Conservation (phyloP, 169 alveolate genomes). For the Cryptosporidium ryanae region DNA sequence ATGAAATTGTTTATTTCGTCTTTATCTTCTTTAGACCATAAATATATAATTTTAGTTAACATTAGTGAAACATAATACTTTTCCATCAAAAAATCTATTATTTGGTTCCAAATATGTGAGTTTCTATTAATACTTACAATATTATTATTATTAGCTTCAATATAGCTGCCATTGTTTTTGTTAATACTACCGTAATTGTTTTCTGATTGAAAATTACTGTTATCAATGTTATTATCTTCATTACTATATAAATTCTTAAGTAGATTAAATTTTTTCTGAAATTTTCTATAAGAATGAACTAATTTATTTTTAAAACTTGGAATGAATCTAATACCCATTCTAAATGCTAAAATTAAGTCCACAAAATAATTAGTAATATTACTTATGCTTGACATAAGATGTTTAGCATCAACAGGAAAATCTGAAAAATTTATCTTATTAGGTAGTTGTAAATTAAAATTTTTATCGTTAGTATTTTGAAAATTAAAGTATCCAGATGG, state of each 20-base stretch:
- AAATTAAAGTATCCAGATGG: slow-evolving; percentile 72
- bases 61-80: slow-evolving; percentile 10
- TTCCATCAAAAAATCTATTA: slow-evolving; percentile 28
- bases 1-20: background rate
- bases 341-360: background rate
- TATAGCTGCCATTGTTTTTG: background rate
- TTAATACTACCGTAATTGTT: too few relatives aligned
- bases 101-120: slow-evolving; percentile 35
- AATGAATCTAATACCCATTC: slow-evolving; percentile 12
- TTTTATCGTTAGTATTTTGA: slow-evolving; percentile 5
- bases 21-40: slow-evolving; percentile 6
- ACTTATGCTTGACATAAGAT: background rate
- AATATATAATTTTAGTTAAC: slow-evolving; percentile 7
- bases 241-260: background rate
- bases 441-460: slow-evolving; percentile 44
- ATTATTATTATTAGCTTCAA: background rate
- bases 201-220: too few relatives aligned
- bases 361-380: slow-evolving; percentile 15
- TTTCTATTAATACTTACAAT: slow-evolving; percentile 28
- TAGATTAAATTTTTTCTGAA: slow-evolving; percentile 5
- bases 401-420: slow-evolving; percentile 54
- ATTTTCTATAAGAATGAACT: slow-evolving; percentile 9
- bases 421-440: slow-evolving; percentile 2
- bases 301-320: slow-evolving; percentile 34
- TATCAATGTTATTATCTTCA: too few relatives aligned